Evolutionary conservation across 345 rosid genomes (phyloP).

Genomic region (Eucalyptus melliodora): DNA sequence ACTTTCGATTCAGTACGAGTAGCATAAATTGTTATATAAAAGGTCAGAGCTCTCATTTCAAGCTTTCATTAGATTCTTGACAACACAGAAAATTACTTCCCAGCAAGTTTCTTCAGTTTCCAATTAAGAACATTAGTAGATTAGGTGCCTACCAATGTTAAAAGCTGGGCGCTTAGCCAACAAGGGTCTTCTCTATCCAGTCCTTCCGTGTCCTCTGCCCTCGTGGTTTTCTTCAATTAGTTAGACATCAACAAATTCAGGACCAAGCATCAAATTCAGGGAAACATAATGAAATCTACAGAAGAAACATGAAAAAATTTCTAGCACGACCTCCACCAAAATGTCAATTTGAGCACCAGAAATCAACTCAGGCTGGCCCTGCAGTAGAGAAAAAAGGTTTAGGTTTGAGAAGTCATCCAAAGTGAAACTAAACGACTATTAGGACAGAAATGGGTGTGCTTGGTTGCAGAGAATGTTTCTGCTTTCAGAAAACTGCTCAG

Average conservation of each 20-base stretch:
- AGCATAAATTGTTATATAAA: neutral
- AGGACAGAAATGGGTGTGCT: neutral
- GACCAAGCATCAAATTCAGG: neutral
- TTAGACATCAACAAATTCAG: neutral
- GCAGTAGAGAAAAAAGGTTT: conserved; percentile 1
- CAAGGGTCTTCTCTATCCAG: conserved; percentile 16
- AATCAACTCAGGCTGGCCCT: conserved; percentile 66
- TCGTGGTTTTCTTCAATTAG: conserved; percentile 27
- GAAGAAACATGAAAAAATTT: neutral
- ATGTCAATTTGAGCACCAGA: conserved; percentile 62
- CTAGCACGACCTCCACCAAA: conserved; percentile 60
- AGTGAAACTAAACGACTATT: neutral
- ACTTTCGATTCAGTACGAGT: neutral
- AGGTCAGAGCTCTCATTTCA: neutral
- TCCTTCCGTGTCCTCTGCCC: neutral
- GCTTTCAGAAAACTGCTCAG: neutral
- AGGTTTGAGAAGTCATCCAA: neutral
- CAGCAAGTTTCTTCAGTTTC: neutral
- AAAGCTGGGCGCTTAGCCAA: conserved; percentile 45
- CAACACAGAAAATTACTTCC: neutral
- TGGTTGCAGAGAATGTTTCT: neutral
- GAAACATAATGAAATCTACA: neutral
- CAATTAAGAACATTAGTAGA: neutral
- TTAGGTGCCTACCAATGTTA: conserved; percentile 40
- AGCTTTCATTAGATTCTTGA: neutral